Base-by-base conservation (phyloP, 1,284 basidiomycete species). In the Heterobasidion occidentale region DNA sequence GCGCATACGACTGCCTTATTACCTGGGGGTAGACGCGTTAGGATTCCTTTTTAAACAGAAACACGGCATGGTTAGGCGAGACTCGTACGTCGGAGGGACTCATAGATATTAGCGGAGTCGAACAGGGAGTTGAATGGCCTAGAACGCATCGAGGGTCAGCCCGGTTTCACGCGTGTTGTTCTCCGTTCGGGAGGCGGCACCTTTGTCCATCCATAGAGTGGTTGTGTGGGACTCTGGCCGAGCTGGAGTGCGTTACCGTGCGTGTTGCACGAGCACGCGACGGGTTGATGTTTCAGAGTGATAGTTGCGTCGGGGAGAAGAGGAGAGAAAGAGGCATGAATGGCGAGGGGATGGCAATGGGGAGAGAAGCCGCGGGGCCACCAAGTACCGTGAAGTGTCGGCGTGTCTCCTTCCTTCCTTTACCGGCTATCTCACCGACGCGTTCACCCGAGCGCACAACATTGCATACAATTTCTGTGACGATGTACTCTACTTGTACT, bases 1-100 rank as follows among this genome's bases (percentile, higher is more conserved):
- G 90, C 89, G 68, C 87, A 90, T 53, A 87, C 87, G 67, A 89
- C 84, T 42, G 89, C 84, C 72, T 90, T 91, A 73, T 92, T 85
- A 61, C 76, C 88, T 90, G 68, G 59, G 20, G 14, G 51, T 12
- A 58, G 33, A 44, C 34, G 44, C n/a, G 42, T 20, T 5, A 17
- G 33, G 14, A 35, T 36, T 27, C 38, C n/a, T 3, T 27, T 27
- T 27, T 27, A 6, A 5, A 27, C 27, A 27, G 5, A 27, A 27
- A 27, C 27, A 27, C 27, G 27, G 27, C 27, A 27, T 33, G 27
- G 19, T 48, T 19, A 48, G 56, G n/a, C 27, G 27, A 27, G 27
- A 5, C 38, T 42, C 61, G 60, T 78, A 88, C 87, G 76, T 76
- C 83, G 82, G 63, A 90, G 75, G 67, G 76, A 71, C 68, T 87